Evolutionary conservation across 108 stramenopile species (phyloP), one percentile per base, ranked within the genome.

Genomic region (Poteriospumella lacustris): DNA sequence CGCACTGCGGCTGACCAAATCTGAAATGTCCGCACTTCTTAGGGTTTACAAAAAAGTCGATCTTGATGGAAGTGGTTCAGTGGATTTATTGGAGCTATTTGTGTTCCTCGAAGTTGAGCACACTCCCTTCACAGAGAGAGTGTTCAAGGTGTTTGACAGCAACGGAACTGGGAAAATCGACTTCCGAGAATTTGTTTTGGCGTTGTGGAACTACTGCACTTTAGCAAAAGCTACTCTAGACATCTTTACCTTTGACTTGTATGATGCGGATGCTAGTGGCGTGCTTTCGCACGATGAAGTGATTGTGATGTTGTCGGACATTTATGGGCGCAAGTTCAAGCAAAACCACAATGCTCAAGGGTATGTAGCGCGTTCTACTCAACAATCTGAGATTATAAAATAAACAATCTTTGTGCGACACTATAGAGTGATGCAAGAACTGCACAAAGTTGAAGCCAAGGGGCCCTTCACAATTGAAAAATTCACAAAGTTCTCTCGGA

Each of bases 211-310:
- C 40, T 88, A 87, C 79, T 83, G 82, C 39, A 87, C 85, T 0
- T 47, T 88, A 28, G 85, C 80, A 41, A 84, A 81, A 43, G 67
- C 79, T 2, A 47, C 83, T 26, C 43, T 87, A 42, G 78, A 85
- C 15, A 81, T 85, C 72, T 88, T 88, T 47, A 80, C 87, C 29
- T 88, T 88, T 42, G 85, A 88, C 15, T 76, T 88, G 3, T 87
- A 87, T 75, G 85, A 87, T 40, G 58, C 77, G 34, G 87, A 87
- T 60, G 76, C 60, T 31, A 84, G 83, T 42, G 87, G 87, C n/a
- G 44, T 34, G 1, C 85, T 87, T 39, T 81, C 83, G 38, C 5
- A 77, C 3, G 56, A 34, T 0, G 87, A 87, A 44, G 79, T 87
- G 19, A 58, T 80, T 42, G 29, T 43, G 0, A 84, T 87, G 85